Evolutionary conservation across 805 yeast genomes (phyloP).

Genomic region (Candida ortonii): DNA sequence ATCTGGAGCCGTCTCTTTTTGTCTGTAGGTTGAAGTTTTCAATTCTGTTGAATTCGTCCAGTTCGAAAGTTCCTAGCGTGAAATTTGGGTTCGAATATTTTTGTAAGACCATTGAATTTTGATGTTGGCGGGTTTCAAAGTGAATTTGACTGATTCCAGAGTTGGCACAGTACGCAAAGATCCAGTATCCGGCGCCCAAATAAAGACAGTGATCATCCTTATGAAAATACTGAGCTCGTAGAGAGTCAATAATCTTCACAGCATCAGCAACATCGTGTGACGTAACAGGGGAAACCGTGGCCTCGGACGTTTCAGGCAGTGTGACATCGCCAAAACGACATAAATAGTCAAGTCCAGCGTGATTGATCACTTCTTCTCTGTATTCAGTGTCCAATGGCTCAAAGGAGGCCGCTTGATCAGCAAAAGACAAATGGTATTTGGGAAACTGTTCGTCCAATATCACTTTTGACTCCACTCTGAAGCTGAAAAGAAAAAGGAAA

Average conservation of each 20-base stretch:
- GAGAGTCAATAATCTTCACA: slow-evolving; percentile 15
- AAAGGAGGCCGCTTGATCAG: not conserved
- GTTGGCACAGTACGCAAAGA: slow-evolving; percentile 10
- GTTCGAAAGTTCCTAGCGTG: slow-evolving; percentile 17
- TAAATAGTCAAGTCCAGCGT: not conserved
- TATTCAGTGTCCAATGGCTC: too few relatives aligned
- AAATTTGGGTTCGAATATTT: slow-evolving; percentile 15
- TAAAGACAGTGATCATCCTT: slow-evolving; percentile 3
- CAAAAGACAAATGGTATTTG: slow-evolving; percentile 2
- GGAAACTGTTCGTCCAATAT: slow-evolving; percentile 5
- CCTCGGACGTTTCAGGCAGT: not conserved
- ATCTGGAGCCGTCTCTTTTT: slow-evolving; percentile 25
- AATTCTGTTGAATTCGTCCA: slow-evolving; percentile 12
- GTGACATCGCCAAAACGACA: slow-evolving; percentile 1
- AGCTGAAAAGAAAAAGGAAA: not conserved
- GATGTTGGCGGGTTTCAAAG: too few relatives aligned
- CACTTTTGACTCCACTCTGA: slow-evolving; percentile 1
- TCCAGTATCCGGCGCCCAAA: slow-evolving; percentile 16
- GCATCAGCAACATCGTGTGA: slow-evolving; percentile 14
- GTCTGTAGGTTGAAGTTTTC: slow-evolving; percentile 27
- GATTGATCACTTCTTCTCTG: too few relatives aligned
- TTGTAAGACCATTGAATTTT: too few relatives aligned
- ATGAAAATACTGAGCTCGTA: slow-evolving; percentile 8
- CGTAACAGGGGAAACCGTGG: not conserved
- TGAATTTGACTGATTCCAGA: slow-evolving; percentile 8